These are phyloP conservation scores for Nyctanthes arbortristis DNA, from an alignment of 257 asterid genomes.

Conservation along the genomic window DNA sequence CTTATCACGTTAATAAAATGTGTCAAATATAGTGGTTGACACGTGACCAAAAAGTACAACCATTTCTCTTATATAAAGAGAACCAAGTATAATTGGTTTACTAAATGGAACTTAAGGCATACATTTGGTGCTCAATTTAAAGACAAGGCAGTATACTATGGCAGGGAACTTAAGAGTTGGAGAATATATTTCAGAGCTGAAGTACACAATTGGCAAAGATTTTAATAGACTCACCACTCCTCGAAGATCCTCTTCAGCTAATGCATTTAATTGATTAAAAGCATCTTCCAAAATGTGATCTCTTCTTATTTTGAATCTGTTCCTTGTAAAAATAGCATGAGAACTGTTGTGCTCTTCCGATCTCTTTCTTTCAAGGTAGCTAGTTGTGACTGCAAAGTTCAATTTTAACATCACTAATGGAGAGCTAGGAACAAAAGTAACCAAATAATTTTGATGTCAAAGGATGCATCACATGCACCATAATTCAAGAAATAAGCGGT, in stretches of 20 bases:
- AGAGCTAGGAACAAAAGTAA: conserved; percentile 12
- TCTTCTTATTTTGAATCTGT: conserved; percentile 85
- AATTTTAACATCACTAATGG: conserved; percentile 21
- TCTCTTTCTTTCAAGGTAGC: conserved; percentile 59
- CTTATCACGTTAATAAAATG: too few species aligned
- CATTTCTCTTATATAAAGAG: too few species aligned
- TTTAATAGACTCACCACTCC: conserved; percentile 61
- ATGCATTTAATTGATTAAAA: conserved; percentile 71
- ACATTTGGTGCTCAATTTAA: neutral
- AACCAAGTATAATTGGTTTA: too few species aligned
- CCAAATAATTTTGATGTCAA: conserved; percentile 10
- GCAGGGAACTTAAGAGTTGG: neutral
- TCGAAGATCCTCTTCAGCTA: conserved; percentile 84
- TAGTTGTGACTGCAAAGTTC: conserved; percentile 73
- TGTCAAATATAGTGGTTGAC: too few species aligned
- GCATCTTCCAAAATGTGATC: conserved; percentile 89
- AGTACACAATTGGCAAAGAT: neutral
- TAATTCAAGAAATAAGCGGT: neutral
- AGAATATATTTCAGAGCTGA: neutral
- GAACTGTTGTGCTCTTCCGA: too few species aligned
- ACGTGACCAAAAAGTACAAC: too few species aligned
- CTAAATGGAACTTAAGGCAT: too few species aligned
- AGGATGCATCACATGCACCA: conserved; percentile 12
- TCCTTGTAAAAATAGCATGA: conserved; percentile 59
- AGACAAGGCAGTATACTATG: too few species aligned